Evolutionary conservation across 768 basidiomycete species (phyloP).

Genomic region (Clitopilus passeckerianus): DNA sequence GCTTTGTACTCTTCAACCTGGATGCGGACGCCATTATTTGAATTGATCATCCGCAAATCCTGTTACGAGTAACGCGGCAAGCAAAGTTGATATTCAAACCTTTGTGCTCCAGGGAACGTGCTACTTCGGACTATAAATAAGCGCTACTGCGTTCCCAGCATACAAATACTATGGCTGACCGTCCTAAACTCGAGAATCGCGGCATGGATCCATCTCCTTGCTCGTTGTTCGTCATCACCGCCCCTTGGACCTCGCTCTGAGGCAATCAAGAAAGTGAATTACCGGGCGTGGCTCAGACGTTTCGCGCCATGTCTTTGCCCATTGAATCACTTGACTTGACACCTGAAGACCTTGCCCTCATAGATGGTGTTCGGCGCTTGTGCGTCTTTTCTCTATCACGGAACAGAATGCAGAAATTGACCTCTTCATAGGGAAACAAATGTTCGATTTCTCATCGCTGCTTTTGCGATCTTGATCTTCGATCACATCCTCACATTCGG

Average conservation of each 20-base stretch:
- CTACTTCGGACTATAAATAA: background rate
- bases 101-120: background rate
- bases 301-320: no score
- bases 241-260: no score
- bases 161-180: background rate
- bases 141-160: background rate
- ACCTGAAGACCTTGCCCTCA: background rate
- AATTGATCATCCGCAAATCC: no score
- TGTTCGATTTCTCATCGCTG: background rate
- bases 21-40: no score
- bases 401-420: background rate
- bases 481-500: slow-evolving; percentile 4
- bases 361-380: background rate
- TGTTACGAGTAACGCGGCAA: no score
- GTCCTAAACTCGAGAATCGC: background rate
- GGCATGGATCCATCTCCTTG: background rate
- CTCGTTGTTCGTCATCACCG: no score
- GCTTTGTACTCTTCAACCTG: no score
- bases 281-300: no score
- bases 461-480: background rate
- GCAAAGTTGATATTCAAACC: background rate
- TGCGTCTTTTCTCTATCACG: background rate
- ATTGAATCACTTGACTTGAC: background rate
- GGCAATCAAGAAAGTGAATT: no score
- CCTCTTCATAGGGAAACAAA: background rate